Evolutionary conservation across 495 filamentous ascomycete genomes (phyloP), one percentile per base, ranked within the genome.

Genomic region (Immersiella caudata): DNA sequence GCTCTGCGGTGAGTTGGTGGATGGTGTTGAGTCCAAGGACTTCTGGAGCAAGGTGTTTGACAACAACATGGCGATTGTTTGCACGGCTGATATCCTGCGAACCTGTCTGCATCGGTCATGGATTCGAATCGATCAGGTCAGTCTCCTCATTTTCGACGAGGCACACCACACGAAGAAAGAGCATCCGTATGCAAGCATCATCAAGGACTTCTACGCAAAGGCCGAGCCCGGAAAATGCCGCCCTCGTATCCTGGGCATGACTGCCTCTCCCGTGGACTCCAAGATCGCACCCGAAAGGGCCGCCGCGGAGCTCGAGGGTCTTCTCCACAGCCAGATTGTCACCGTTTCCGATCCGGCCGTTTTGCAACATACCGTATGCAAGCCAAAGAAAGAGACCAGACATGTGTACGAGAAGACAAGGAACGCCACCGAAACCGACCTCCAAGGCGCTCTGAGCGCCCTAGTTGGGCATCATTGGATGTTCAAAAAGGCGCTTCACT

Each of bases 161-260:
- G 95, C 94, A 6, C 95, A 99, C 71, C 95, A 98, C 74, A 89
- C 96, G 1, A 98, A 99, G 76, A 97, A 96, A 72, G 90, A 93
- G 60, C 96, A 99, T 73, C 83, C 93, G 0, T 99, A 97, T 76
- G 94, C 95, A 25, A 84, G 91, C 27, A 96, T 99, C 65, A 92
- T 98, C 73, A 92, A 91, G 70, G 92, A 97, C 46, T 92, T 90
- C 66, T 99, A 97, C 70, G 74, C 35, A 77, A 80, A 18, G 67
- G 73, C 22, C 24, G 65, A 33, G 8, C 51, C 73, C 79, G 0
- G 75, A 74, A 0, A 76, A 0, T 81, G 78, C 21, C 84, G 88
- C 1, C 96, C 95, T 16, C 90, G 90, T 64, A 88, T 99, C 24
- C 91, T 99, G 72, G 95, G 94, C 20, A 97, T 99, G 94, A 99